Evolutionary conservation across 306 rosid species (phyloP).

Genomic region (Elaeagnus macrophylla): DNA sequence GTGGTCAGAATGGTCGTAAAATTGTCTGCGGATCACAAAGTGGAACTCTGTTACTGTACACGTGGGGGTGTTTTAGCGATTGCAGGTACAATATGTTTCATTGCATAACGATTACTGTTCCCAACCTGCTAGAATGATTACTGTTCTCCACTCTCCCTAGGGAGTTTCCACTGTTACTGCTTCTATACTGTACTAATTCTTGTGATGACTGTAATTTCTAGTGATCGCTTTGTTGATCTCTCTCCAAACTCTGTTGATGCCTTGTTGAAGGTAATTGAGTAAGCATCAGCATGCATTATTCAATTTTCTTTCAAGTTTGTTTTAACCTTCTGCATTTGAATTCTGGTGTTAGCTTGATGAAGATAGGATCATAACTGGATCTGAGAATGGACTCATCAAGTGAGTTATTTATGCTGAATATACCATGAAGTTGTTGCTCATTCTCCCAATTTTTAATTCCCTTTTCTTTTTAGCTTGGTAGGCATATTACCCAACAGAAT

Average conservation of each 20-base stretch:
- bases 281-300: constrained; percentile 11
- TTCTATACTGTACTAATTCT: constrained; percentile 5
- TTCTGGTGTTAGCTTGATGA: constrained; percentile 65
- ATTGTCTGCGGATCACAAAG: constrained; percentile 79
- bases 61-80: constrained; percentile 91
- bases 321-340: constrained; percentile 1
- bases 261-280: constrained; percentile 60
- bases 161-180: constrained; percentile 5
- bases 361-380: constrained; percentile 77
- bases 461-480: constrained; percentile 37
- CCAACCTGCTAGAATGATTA: not conserved
- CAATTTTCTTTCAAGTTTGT: not conserved
- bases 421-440: constrained; percentile 10
- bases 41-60: constrained; percentile 63
- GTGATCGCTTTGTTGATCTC: constrained; percentile 78
- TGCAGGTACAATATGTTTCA: constrained; percentile 48
- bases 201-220: constrained; percentile 28
- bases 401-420: constrained; percentile 33
- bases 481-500: constrained; percentile 83
- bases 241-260: constrained; percentile 68
- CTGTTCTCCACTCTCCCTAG: constrained; percentile 1
- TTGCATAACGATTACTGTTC: not conserved
- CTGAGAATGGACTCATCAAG: constrained; percentile 92
- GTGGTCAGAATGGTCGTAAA: constrained; percentile 73
- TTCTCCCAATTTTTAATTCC: constrained; percentile 5